Conservation (phyloP, 495 filamentous ascomycete species). For the Aspergillus cavernicola region DNA sequence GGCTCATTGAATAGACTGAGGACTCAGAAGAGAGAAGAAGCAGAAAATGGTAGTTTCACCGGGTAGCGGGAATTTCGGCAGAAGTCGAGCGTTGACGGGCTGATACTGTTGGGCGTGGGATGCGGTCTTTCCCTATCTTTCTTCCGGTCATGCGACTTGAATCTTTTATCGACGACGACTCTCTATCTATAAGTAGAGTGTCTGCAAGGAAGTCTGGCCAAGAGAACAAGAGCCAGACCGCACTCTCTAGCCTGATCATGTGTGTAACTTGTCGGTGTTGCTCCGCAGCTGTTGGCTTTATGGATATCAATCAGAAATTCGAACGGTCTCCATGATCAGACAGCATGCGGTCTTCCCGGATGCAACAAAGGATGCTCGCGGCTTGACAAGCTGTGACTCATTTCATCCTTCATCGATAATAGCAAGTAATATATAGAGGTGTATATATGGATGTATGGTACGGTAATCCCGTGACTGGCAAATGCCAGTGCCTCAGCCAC, state of each 20-base stretch:
- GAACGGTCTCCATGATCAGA: background rate
- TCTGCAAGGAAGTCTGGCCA: slow-evolving; percentile 5
- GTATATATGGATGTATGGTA: slow-evolving; percentile 7
- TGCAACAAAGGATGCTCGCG: background rate
- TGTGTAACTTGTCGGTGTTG: slow-evolving; percentile 2
- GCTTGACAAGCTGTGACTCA: background rate
- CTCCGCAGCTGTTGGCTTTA: background rate
- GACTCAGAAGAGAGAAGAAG: background rate
- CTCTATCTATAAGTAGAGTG: slow-evolving; percentile 1
- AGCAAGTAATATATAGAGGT: background rate
- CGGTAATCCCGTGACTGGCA: slow-evolving; percentile 12
- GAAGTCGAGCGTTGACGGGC: too few species aligned
- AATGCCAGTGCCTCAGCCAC: slow-evolving; percentile 29
- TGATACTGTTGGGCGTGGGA: background rate
- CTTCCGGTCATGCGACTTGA: background rate
- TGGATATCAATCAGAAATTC: background rate
- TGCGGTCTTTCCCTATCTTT: slow-evolving; percentile 8
- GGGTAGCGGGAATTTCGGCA: background rate
- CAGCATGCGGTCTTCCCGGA: background rate
- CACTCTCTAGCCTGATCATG: background rate
- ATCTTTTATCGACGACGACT: background rate
- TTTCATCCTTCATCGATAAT: background rate
- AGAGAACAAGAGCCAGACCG: background rate
- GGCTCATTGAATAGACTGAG: slow-evolving; percentile 8
- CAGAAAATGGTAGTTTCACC: background rate